These are phyloP conservation scores for Nephelium lappaceum DNA, from an alignment of 345 rosid species.

Conservation along the genomic window DNA sequence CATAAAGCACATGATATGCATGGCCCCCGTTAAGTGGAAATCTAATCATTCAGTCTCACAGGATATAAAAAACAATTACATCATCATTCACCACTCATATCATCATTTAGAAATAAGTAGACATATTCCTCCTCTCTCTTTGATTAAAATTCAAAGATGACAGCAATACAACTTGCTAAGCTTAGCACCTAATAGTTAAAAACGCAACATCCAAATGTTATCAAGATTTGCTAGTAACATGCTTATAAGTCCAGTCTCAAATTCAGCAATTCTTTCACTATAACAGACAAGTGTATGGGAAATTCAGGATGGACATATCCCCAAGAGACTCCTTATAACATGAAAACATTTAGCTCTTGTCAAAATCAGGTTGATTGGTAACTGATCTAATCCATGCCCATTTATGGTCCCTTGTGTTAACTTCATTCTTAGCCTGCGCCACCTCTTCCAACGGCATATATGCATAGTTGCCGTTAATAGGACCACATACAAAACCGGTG, in stretches of 20 bases:
- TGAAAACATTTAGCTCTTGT: constrained; percentile 14
- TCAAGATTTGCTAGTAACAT: background rate
- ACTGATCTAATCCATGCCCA: constrained; percentile 96
- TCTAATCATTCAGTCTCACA: constrained; percentile 1
- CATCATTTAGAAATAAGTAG: background rate
- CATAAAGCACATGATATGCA: constrained; percentile 4
- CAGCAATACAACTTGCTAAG: background rate
- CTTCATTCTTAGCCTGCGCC: constrained; percentile 65
- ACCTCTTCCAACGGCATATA: constrained; percentile 83
- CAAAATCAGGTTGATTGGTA: constrained; percentile 85
- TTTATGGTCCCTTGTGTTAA: constrained; percentile 67
- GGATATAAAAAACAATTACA: background rate
- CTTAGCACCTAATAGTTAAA: background rate
- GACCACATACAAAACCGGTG: constrained; percentile 87
- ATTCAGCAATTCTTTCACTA: too few relatives aligned
- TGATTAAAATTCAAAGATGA: background rate
- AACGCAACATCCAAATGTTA: background rate
- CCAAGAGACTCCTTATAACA: background rate
- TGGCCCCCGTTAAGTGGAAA: background rate
- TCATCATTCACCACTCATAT: background rate
- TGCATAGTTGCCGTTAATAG: constrained; percentile 79
- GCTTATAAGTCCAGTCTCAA: background rate
- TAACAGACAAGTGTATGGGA: background rate
- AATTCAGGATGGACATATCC: constrained; percentile 2
- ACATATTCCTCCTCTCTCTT: too few relatives aligned